Evolutionary conservation across 2,329 filamentous ascomycete species (phyloP), one percentile per base, ranked within the genome.

Genomic region (Penicillium italicum): DNA sequence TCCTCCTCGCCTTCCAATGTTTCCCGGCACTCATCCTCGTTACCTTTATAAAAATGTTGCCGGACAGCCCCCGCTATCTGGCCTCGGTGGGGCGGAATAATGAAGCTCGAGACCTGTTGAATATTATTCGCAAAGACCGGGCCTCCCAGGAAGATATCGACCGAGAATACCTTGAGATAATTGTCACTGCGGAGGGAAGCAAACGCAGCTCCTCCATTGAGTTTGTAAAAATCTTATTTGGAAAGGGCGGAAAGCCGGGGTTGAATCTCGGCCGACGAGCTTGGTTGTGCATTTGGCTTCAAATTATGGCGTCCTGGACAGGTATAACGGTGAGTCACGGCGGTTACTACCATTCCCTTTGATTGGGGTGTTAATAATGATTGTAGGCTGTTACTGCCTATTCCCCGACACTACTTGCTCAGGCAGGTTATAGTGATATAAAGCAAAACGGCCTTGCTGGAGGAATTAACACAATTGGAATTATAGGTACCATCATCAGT

Each of bases 381-480:
- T 18, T 34, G 5, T 58, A 70, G 59, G 66, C 70, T 5, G 62
- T 79, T 34, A 79, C 72, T 10, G 69, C 69, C 8, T 72, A 71
- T 48, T 69, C 69, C 4, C 69, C 70, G 0, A 54, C 60, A 20
- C 62, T 72, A 12, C 58, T 71, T 5, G 50, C 61, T 6, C 67
- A 68, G 34, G 69, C 69, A n/a, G 69, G 58, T 60, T 72, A 71
- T 41, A 77, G 79, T 51, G 73, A 57, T 38, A 58, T 68, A 26
- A 67, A 59, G 10, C 66, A 77, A 53, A 78, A 77, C 49, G 76
- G 79, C 34, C 74, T 82, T 10, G 76, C 79, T 1, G 80, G 80
- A 6, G 76, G 78, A 6, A 65, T 81, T 16, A 82, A 81, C 64
- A 81, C 79, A 0, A 72, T 82, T 46, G 80, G 80, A 12, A 78